Evolutionary conservation across 2,329 filamentous ascomycete genomes (phyloP).

Genomic region (Clarireedia paspali): DNA sequence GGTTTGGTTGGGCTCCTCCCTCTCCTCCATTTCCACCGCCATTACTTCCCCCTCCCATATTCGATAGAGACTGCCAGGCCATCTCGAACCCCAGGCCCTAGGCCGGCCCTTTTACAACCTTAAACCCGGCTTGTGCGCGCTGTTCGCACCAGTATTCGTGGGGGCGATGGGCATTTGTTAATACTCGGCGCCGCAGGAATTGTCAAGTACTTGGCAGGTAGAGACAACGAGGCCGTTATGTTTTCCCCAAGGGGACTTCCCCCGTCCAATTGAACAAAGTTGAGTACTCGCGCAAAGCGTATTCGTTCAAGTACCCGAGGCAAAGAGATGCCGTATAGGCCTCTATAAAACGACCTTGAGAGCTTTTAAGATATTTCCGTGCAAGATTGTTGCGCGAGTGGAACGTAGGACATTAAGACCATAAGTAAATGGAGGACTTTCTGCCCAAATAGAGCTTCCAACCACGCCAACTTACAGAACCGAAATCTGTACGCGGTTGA

Average conservation of each 20-base stretch:
- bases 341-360: neutral
- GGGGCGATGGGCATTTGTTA: slow-evolving; percentile 19
- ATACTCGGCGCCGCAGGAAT: slow-evolving; percentile 15
- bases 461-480: slow-evolving; percentile 3
- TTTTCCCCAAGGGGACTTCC: slow-evolving; percentile 3
- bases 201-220: neutral
- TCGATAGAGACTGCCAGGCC: slow-evolving; percentile 64
- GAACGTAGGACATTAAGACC: slow-evolving; percentile 8
- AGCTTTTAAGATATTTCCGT: slow-evolving; percentile 3
- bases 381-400: slow-evolving; percentile 8
- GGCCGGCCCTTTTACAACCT: slow-evolving; percentile 8
- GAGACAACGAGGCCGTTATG: slow-evolving; percentile 14
- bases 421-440: slow-evolving; percentile 1
- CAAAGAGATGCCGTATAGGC: neutral
- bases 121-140: slow-evolving; percentile 11
- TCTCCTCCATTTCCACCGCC: slow-evolving; percentile 22
- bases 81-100: slow-evolving; percentile 36
- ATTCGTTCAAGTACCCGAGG: neutral
- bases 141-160: slow-evolving; percentile 8
- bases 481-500: neutral
- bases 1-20: slow-evolving; percentile 30
- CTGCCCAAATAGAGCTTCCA: slow-evolving; percentile 2
- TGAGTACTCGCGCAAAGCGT: slow-evolving; percentile 2
- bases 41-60: slow-evolving; percentile 30
- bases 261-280: slow-evolving; percentile 3